Evolutionary conservation across 2,329 filamentous ascomycete genomes (phyloP).

Genomic region (Phialophora chinensis): DNA sequence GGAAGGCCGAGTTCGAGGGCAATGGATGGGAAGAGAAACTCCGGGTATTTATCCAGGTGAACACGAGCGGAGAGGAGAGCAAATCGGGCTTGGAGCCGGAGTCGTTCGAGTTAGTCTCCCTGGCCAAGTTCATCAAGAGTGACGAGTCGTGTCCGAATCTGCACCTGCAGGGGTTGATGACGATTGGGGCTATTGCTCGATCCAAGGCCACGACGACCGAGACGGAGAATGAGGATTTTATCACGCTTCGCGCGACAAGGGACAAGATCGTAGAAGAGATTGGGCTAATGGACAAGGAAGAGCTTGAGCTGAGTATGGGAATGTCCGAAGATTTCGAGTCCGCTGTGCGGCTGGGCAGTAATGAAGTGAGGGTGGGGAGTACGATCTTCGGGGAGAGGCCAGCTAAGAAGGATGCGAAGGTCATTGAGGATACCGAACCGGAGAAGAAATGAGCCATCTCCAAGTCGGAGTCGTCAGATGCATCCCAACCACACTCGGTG

Average conservation of each 20-base stretch:
- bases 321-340: slow-evolving; percentile 98
- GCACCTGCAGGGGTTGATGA: slow-evolving; percentile 85
- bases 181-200: slow-evolving; percentile 91
- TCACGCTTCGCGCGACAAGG: slow-evolving; percentile 69
- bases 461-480: neutral
- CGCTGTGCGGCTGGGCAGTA: slow-evolving; percentile 80
- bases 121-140: slow-evolving; percentile 71
- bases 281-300: slow-evolving; percentile 53
- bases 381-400: slow-evolving; percentile 90
- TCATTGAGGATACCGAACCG: slow-evolving; percentile 46
- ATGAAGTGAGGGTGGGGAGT: slow-evolving; percentile 89
- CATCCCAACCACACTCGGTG: neutral
- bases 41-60: slow-evolving; percentile 87
- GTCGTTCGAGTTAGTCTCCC: slow-evolving; percentile 49
- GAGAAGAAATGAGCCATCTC: slow-evolving; percentile 7
- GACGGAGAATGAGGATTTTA: slow-evolving; percentile 91
- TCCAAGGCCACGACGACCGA: slow-evolving; percentile 74
- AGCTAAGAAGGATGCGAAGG: slow-evolving; percentile 76
- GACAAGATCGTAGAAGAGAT: slow-evolving; percentile 72
- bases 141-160: slow-evolving; percentile 69
- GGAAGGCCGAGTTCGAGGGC: slow-evolving; percentile 27
- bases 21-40: slow-evolving; percentile 51
- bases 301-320: slow-evolving; percentile 92
- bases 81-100: slow-evolving; percentile 81
- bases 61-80: slow-evolving; percentile 84